phyloP scores from a whole-genome alignment of 805 yeast genomes.

The Barnettozyma sp. region DNA sequence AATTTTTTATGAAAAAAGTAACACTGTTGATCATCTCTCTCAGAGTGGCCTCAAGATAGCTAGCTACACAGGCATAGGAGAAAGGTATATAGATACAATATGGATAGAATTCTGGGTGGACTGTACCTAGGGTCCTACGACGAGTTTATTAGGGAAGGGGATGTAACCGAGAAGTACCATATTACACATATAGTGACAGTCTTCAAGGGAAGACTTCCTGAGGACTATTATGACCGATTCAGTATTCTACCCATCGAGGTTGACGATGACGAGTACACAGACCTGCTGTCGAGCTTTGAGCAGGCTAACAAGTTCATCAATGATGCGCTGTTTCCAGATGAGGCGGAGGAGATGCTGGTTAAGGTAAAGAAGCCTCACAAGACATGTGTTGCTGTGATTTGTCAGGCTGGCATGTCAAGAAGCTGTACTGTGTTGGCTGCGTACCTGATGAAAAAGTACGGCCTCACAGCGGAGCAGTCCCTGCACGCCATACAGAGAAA shows the following conservation, averaged over 20 bases:
- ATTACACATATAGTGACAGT: constrained; percentile 72
- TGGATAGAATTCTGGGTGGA: constrained; percentile 66
- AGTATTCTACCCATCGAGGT: constrained; percentile 53
- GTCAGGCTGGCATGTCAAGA: constrained; percentile 91
- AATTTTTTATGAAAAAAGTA: no score
- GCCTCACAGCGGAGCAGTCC: constrained; percentile 53
- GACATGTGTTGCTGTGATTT: constrained; percentile 54
- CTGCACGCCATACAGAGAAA: constrained; percentile 68
- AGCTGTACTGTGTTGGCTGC: constrained; percentile 84
- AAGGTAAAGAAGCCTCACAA: constrained; percentile 30
- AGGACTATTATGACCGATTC: constrained; percentile 40
- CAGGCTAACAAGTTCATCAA: constrained; percentile 62
- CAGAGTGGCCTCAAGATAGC: no score
- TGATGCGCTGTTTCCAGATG: constrained; percentile 45
- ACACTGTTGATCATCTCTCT: background rate
- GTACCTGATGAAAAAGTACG: constrained; percentile 75
- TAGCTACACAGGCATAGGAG: no score
- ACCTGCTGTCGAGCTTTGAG: constrained; percentile 58
- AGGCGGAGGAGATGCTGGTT: constrained; percentile 24
- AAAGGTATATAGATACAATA: background rate
- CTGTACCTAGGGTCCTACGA: constrained; percentile 69
- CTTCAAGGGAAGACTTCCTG: constrained; percentile 56
- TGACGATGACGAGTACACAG: constrained; percentile 63
- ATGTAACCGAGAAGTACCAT: constrained; percentile 43
- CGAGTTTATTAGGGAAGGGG: constrained; percentile 49